These are phyloP conservation scores for Coprinellus micaceus DNA, from an alignment of 768 basidiomycete genomes.

Conservation along the genomic window DNA sequence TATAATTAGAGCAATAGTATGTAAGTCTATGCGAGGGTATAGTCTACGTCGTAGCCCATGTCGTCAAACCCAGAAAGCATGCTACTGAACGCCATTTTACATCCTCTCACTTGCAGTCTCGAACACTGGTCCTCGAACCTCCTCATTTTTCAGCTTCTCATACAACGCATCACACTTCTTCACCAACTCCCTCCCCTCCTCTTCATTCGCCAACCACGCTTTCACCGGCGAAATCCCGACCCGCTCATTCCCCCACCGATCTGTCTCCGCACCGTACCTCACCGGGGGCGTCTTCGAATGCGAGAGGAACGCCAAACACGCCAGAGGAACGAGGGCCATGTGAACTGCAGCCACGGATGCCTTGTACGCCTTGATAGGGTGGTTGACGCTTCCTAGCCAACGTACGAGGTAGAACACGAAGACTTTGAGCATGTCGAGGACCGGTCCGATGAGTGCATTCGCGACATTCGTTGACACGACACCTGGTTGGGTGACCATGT, in stretches of 20 bases:
- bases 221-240: constrained; percentile 49
- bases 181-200: constrained; percentile 45
- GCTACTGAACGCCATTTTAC: too few relatives aligned
- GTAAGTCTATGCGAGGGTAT: too few relatives aligned
- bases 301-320: constrained; percentile 40
- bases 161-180: constrained; percentile 56
- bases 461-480: constrained; percentile 64
- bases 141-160: constrained; percentile 27
- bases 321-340: constrained; percentile 56
- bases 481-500: constrained; percentile 68
- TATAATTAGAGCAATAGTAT: too few relatives aligned
- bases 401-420: constrained; percentile 67
- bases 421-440: constrained; percentile 47
- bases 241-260: constrained; percentile 51
- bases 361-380: constrained; percentile 58
- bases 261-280: constrained; percentile 53
- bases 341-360: constrained; percentile 67
- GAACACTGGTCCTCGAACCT: constrained; percentile 14
- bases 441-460: constrained; percentile 38
- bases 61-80: too few relatives aligned
- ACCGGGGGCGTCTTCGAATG: constrained; percentile 28
- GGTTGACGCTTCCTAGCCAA: constrained; percentile 60
- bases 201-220: constrained; percentile 48
- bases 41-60: too few relatives aligned
- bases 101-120: constrained; percentile 17